phyloP scores from a whole-genome alignment of 768 basidiomycete species.

The Tylopilus balloui region DNA sequence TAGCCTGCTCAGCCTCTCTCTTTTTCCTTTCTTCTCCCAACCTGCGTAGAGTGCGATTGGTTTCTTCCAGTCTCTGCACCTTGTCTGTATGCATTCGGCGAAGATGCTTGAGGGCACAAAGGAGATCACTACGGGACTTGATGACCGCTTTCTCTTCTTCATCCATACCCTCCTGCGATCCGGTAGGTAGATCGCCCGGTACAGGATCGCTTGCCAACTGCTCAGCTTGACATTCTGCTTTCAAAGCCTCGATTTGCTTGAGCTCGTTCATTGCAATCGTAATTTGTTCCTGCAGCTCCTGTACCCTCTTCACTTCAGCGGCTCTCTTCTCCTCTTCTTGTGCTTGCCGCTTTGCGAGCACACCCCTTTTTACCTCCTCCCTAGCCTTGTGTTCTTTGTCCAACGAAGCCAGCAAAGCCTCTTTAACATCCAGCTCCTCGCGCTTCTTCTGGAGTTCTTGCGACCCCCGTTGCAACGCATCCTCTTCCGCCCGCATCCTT shows the following conservation, averaged over 20 bases:
- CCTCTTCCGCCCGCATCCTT: constrained; percentile 16
- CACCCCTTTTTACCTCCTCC: constrained; percentile 21
- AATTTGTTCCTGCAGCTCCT: constrained; percentile 19
- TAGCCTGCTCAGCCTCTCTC: constrained; percentile 9
- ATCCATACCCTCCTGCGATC: constrained; percentile 23
- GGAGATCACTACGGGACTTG: constrained; percentile 8
- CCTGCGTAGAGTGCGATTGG: constrained; percentile 12
- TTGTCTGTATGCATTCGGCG: constrained; percentile 18
- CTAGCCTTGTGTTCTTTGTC: constrained; percentile 25
- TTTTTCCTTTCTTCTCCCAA: constrained; percentile 25
- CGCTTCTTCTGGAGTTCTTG: constrained; percentile 18
- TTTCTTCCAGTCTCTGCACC: constrained; percentile 16
- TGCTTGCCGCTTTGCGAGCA: constrained; percentile 20
- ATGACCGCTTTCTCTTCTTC: constrained; percentile 12
- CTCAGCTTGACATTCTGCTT: constrained; percentile 1
- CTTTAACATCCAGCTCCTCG: constrained; percentile 21
- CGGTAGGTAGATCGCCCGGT: constrained; percentile 13
- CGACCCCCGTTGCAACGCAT: constrained; percentile 15
- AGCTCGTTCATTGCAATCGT: constrained; percentile 17
- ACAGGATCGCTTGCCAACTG: neutral
- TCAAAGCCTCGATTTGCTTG: constrained; percentile 8
- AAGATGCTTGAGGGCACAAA: constrained; percentile 12
- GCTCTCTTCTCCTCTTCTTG: constrained; percentile 24
- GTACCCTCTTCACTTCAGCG: constrained; percentile 15
- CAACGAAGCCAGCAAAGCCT: constrained; percentile 12